These are phyloP conservation scores for Panaeolus cyanescens DNA, from an alignment of 768 basidiomycete species.

Conservation along the genomic window DNA sequence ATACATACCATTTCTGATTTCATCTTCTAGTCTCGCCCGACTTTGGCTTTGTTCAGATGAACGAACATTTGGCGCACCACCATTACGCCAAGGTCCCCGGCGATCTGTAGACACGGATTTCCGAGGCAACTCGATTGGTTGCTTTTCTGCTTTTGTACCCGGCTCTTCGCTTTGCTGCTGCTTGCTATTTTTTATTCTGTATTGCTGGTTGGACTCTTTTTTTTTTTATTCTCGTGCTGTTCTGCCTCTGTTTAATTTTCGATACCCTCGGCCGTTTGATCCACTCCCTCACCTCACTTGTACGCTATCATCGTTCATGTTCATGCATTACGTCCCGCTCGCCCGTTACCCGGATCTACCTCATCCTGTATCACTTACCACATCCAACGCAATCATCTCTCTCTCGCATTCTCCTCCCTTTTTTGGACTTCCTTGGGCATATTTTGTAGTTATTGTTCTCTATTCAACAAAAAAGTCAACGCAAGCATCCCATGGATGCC, in stretches of 20 bases:
- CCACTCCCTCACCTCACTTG: constrained; percentile 1
- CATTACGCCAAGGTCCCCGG: constrained; percentile 61
- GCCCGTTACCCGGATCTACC: constrained; percentile 1
- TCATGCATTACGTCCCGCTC: not conserved
- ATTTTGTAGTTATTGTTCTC: not conserved
- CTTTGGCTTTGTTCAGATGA: constrained; percentile 84
- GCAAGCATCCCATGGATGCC: not conserved
- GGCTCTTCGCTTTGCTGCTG: constrained; percentile 12
- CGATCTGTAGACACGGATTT: constrained; percentile 41
- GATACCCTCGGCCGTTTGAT: not conserved
- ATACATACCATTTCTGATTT: constrained; percentile 5
- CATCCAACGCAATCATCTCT: not conserved
- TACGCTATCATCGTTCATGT: not conserved
- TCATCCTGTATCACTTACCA: constrained; percentile 2
- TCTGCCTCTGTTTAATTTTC: constrained; percentile 10
- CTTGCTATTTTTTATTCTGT: constrained; percentile 13
- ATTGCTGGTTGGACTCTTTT: constrained; percentile 1
- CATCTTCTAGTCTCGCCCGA: constrained; percentile 72
- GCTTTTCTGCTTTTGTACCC: constrained; percentile 3
- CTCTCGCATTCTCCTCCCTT: not conserved
- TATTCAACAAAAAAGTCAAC: not conserved
- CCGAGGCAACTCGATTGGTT: constrained; percentile 1
- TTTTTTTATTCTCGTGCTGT: constrained; percentile 10
- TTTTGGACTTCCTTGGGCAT: constrained; percentile 1
- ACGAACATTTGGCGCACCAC: constrained; percentile 68